Conservation (phyloP, 2,329 filamentous ascomycete genomes). For the Orbilia brochopaga region DNA sequence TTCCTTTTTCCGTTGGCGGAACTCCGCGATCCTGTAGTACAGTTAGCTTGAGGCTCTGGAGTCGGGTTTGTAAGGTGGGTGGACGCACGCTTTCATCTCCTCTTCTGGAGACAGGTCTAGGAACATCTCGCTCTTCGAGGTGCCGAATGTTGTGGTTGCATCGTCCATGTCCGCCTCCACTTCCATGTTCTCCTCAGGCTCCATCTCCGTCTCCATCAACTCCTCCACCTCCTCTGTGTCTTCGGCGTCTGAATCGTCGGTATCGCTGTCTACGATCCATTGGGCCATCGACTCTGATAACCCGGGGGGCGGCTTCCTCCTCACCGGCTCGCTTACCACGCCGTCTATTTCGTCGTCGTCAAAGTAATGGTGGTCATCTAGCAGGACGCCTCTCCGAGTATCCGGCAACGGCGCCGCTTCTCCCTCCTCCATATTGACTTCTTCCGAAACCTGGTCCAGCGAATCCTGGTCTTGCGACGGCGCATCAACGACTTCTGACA, state of each 20-base stretch:
- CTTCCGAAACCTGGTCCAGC: conserved; percentile 81
- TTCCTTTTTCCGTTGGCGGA: conserved; percentile 79
- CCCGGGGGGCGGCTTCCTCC: conserved; percentile 78
- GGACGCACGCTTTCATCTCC: conserved; percentile 62
- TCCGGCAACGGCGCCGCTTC: conserved; percentile 63
- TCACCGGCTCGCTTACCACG: conserved; percentile 61
- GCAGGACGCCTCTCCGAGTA: conserved; percentile 75
- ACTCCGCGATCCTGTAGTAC: conserved; percentile 68
- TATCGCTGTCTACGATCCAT: conserved; percentile 80
- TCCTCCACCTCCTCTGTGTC: conserved; percentile 70
- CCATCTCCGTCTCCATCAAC: conserved; percentile 51
- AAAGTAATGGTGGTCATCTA: conserved; percentile 98
- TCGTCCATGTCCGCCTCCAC: conserved; percentile 66
- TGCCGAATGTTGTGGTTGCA: conserved; percentile 71
- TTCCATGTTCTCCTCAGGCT: conserved; percentile 59
- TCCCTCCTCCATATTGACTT: conserved; percentile 76
- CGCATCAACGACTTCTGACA: conserved; percentile 67
- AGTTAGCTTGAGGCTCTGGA: neutral
- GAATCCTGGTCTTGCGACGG: conserved; percentile 83
- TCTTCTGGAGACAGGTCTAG: conserved; percentile 79
- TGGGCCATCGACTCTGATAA: conserved; percentile 94
- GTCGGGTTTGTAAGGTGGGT: neutral
- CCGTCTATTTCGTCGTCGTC: conserved; percentile 76
- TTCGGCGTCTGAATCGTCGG: conserved; percentile 82
- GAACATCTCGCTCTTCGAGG: conserved; percentile 87